Conservation (phyloP, 441 rosid species). For the Rhodomyrtus psidioides region DNA sequence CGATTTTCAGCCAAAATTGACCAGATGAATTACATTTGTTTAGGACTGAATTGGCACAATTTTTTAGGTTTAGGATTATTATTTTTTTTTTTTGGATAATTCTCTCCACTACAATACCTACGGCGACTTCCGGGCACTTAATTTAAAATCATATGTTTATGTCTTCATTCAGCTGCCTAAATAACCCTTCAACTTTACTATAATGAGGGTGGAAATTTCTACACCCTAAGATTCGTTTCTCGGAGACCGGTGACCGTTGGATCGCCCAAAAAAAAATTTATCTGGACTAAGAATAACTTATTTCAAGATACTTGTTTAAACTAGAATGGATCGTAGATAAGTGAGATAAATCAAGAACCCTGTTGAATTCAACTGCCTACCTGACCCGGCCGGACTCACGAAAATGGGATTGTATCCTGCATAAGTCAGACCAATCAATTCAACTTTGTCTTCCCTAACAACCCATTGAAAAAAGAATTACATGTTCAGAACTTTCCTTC, state of each 20-base stretch:
- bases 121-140: too few relatives aligned
- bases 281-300: neutral
- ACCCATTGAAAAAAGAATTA: neutral
- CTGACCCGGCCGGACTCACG: fast-evolving
- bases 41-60: too few relatives aligned
- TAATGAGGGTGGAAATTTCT: neutral
- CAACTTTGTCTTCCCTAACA: neutral
- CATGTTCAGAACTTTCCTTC: neutral
- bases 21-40: too few relatives aligned
- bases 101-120: too few relatives aligned
- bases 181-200: neutral
- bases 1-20: too few relatives aligned
- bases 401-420: neutral
- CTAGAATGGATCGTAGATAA: neutral
- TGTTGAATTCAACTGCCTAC: neutral
- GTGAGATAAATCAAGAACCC: neutral
- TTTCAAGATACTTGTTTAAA: neutral
- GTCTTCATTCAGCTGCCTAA: too few relatives aligned
- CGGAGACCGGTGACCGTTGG: neutral
- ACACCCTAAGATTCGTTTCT: neutral
- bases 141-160: too few relatives aligned
- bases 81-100: too few relatives aligned
- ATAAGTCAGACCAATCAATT: neutral
- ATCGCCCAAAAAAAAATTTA: neutral
- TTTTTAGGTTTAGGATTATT: too few relatives aligned